A percentile compares a stretch with the other conserved stretches of the same genome.
phyloP scores from a whole-genome alignment of 805 yeast species.

The Wickerhamiella shivajii region DNA sequence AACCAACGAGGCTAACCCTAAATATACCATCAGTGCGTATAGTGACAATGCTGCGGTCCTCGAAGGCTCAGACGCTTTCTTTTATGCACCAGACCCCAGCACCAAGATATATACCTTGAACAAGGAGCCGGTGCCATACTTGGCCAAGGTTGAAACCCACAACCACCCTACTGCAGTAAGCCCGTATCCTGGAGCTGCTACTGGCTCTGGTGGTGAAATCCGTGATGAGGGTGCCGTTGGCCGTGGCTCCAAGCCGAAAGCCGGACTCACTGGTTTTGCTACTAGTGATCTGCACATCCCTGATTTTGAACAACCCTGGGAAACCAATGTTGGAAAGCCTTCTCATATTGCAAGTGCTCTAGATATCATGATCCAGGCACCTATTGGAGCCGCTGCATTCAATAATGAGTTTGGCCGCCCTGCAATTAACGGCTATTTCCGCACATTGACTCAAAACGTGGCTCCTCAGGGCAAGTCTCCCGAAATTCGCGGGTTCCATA shows the following conservation, averaged over 20 bases:
- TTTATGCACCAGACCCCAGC: slow-evolving; percentile 61
- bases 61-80: slow-evolving; percentile 65
- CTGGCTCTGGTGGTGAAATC: slow-evolving; percentile 99
- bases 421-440: slow-evolving; percentile 87
- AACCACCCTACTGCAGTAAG: slow-evolving; percentile 99
- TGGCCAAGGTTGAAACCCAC: slow-evolving; percentile 95
- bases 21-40: slow-evolving; percentile 81
- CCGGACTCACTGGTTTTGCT: slow-evolving; percentile 87
- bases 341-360: slow-evolving; percentile 81
- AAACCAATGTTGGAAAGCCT: slow-evolving; percentile 77
- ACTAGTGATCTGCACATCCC: slow-evolving; percentile 88
- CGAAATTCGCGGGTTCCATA: slow-evolving; percentile 94
- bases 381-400: slow-evolving; percentile 94
- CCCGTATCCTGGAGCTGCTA: slow-evolving; percentile 98
- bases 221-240: slow-evolving; percentile 99
- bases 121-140: slow-evolving; percentile 70
- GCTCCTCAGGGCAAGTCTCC: slow-evolving; percentile 44
- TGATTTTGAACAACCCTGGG: slow-evolving; percentile 86
- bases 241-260: slow-evolving; percentile 92
- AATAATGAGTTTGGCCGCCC: slow-evolving; percentile 99
- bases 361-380: slow-evolving; percentile 95
- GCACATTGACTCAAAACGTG: slow-evolving; percentile 80
- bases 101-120: slow-evolving; percentile 60
- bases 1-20: slow-evolving; percentile 69
- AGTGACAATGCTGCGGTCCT: slow-evolving; percentile 96